Evolutionary conservation across 108 stramenopile genomes (phyloP), one percentile per base, ranked within the genome.

Genomic region (Nannochloropsis gaditana): DNA sequence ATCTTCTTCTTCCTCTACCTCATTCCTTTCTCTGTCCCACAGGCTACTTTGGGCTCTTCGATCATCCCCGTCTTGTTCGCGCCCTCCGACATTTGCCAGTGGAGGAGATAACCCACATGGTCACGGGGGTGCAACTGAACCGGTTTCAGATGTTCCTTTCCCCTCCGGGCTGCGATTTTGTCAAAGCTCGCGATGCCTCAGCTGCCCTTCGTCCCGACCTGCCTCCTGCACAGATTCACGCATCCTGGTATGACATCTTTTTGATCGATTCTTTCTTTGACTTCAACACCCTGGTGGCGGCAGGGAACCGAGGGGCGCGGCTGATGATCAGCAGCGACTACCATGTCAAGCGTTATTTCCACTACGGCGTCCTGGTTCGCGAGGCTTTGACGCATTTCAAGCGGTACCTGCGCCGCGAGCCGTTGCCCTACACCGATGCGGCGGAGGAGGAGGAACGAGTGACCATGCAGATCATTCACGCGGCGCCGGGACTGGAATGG

Each of bases 211-310:
- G 59, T 73, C 59, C 59, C 59, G 59, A 73, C 59, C 59, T 73
- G 4, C 59, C 59, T n/a, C 59, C 59, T 73, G 59, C 59, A n/a
- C 59, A 73, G 59, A 73, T 73, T n/a, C 59, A 73, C n/a, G 15
- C 59, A 3, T 73, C 59, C 19, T 73, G 59, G 59, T 73, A 73
- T n/a, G 59, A 73, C 59, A 73, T 73, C n/a, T 73, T 73, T n/a
- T 73, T 73, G 59, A 73, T 73, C n/a, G 59, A 73, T 73, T 73
- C 59, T 73, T 73, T 73, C n/a, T 73, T n/a, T 6, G 59, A 73
- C 59, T 73, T 73, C 59, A 73, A 73, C 59, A 73, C 59, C 19
- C n/a, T 73, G 59, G 59, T 73, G 5, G 59, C 5, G 2, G 59
- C n/a, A n/a, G 59, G 59, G 2, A 73, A 73, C 8, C 15, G n/a